Evolutionary conservation across 768 basidiomycete species (phyloP).

Genomic region (Kwoniella dejecticola): DNA sequence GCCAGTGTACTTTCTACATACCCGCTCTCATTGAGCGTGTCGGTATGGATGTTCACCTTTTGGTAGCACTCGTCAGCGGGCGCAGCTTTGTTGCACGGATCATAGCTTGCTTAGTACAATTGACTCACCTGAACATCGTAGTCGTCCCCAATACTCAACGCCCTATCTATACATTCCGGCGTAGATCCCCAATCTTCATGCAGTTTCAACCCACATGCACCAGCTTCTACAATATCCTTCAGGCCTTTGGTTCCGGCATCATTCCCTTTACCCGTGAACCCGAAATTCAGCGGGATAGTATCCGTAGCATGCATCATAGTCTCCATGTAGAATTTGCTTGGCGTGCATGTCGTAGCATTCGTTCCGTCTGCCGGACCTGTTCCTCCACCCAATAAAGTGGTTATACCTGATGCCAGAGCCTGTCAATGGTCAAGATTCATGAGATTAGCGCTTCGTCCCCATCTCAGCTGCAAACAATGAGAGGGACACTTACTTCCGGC

Average conservation of each 20-base stretch:
- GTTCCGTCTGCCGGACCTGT: conserved; percentile 90
- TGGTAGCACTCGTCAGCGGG: neutral
- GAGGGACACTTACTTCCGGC: conserved; percentile 65
- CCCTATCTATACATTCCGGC: conserved; percentile 74
- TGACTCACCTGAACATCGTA: conserved; percentile 84
- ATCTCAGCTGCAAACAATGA: too few relatives aligned
- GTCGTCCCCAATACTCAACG: conserved; percentile 78
- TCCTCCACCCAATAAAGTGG: conserved; percentile 93
- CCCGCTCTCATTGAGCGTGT: conserved; percentile 95
- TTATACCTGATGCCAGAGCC: conserved; percentile 65
- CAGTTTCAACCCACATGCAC: conserved; percentile 85
- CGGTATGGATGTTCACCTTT: conserved; percentile 95
- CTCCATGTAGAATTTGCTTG: conserved; percentile 82
- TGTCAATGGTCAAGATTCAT: too few relatives aligned
- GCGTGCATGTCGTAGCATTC: conserved; percentile 92
- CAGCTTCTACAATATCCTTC: conserved; percentile 78
- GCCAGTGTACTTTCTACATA: conserved; percentile 93
- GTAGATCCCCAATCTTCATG: conserved; percentile 98
- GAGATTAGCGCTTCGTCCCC: too few relatives aligned
- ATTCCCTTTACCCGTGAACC: conserved; percentile 94
- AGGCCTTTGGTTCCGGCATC: conserved; percentile 70
- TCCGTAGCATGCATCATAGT: conserved; percentile 93
- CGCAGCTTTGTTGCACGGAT: too few relatives aligned
- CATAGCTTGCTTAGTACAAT: too few relatives aligned
- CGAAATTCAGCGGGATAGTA: conserved; percentile 84